Evolutionary conservation across 163 green algal genomes (phyloP), one percentile per base, ranked within the genome.

Genomic region (Smithsoniella earleae): DNA sequence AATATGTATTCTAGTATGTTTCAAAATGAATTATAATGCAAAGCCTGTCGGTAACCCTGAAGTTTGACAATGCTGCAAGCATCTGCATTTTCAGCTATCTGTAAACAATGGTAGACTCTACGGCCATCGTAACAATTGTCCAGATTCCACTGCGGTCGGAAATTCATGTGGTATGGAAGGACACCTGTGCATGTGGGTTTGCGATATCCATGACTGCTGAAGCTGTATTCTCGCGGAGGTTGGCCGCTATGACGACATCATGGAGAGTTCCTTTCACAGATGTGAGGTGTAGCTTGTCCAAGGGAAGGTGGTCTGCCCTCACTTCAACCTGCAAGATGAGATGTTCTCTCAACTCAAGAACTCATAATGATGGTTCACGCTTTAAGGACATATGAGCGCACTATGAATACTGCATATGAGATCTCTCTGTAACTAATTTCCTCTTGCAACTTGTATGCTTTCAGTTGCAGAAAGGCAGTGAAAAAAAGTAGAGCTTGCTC

Each of bases 211-310:
- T 30, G 6, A 34, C 34, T 18, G 58, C 58, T 0, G 58, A 69
- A 16, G 25, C 58, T 18, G 58, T n/a, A n/a, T n/a, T 30, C 58
- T 30, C 34, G 16, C 58, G 25, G n/a, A 69, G 58, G 58, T 69
- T 69, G 20, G 58, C 58, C 16, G 58, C n/a, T 5, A 69, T 38
- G 25, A 25, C 58, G n/a, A 69, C 25, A 13, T 69, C 34, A 1
- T 36, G 58, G 30, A 69, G 20, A 18, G 58, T 69, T 0, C 58
- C 58, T 33, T 69, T 69, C 58, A 69, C 58, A n/a, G n/a, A n/a
- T n/a, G n/a, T 36, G n/a, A 69, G 31, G n/a, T 43, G 31, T 5
- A 69, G 58, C 58, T 69, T 69, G n/a, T 69, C 58, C 58, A 69
- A 31, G 1, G n/a, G 25, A 30, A 69, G 16, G 25, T 36, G 30